phyloP scores from a whole-genome alignment of 805 yeast genomes.

The Spathaspora passalidarum region DNA sequence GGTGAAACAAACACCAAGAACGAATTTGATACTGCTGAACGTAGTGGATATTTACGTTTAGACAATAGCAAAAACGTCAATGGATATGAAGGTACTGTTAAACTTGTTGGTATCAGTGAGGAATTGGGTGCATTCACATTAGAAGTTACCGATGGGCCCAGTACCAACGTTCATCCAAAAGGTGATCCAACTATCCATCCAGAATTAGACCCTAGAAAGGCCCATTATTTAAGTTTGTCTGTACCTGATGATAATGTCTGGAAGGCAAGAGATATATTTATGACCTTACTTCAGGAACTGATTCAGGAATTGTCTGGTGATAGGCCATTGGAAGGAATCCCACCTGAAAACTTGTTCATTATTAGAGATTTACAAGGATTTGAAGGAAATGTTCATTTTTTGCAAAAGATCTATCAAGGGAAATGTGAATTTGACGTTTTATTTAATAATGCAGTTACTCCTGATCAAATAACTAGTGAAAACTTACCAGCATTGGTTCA shows the following conservation, averaged over 20 bases:
- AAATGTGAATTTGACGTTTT: slow-evolving; percentile 70
- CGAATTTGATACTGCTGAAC: slow-evolving; percentile 10
- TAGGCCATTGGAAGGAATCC: slow-evolving; percentile 20
- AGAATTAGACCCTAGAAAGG: slow-evolving; percentile 52
- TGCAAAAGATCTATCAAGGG: slow-evolving; percentile 77
- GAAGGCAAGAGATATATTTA: slow-evolving; percentile 75
- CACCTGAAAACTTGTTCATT: slow-evolving; percentile 50
- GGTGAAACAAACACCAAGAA: slow-evolving; percentile 32
- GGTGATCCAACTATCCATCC: slow-evolving; percentile 26
- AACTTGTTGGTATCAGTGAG: slow-evolving; percentile 45
- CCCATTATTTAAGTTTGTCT: slow-evolving; percentile 65
- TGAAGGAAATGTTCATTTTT: slow-evolving; percentile 73
- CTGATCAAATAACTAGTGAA: slow-evolving; percentile 35
- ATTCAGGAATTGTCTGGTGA: slow-evolving; percentile 40
- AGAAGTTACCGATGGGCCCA: slow-evolving; percentile 55
- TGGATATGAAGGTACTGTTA: slow-evolving; percentile 37
- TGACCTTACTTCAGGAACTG: slow-evolving; percentile 67
- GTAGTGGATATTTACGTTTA: slow-evolving; percentile 23
- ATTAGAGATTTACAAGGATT: slow-evolving; percentile 58
- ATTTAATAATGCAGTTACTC: slow-evolving; percentile 48
- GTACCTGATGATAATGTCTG: slow-evolving; percentile 74
- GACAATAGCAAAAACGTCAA: slow-evolving; percentile 22
- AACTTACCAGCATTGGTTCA: slow-evolving; percentile 36
- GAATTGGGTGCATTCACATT: slow-evolving; percentile 69
- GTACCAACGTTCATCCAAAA: slow-evolving; percentile 42